These are phyloP conservation scores for Clavulina sp. DNA, from an alignment of 768 basidiomycete genomes.

Conservation along the genomic window DNA sequence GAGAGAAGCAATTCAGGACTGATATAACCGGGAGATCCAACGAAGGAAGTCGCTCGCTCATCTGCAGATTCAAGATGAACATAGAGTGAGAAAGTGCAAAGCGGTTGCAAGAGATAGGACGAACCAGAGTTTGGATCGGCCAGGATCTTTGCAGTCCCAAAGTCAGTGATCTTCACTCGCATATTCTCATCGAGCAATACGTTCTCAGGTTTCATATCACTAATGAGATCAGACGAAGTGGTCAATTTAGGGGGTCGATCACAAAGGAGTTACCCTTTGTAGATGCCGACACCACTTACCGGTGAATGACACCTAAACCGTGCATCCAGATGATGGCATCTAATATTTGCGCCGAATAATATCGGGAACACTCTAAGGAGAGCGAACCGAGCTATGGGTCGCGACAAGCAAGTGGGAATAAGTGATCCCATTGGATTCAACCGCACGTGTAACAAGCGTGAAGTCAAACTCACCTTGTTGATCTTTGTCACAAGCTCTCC, in stretches of 20 bases:
- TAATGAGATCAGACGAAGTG: background rate
- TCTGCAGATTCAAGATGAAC: background rate
- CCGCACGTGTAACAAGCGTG: constrained; percentile 1
- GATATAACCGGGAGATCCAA: constrained; percentile 82
- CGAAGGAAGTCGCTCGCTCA: constrained; percentile 43
- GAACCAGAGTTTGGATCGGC: constrained; percentile 13
- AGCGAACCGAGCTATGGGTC: constrained; percentile 56
- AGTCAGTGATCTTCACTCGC: constrained; percentile 90
- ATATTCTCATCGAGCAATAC: constrained; percentile 73
- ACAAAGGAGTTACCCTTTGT: background rate
- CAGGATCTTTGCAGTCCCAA: constrained; percentile 66
- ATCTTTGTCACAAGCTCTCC: constrained; percentile 25
- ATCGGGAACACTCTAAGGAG: constrained; percentile 52
- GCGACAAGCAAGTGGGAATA: too few relatives aligned
- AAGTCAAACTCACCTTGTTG: constrained; percentile 16
- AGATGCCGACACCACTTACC: constrained; percentile 17
- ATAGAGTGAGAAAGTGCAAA: background rate
- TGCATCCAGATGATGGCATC: constrained; percentile 88
- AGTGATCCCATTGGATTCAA: background rate
- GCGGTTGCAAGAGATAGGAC: background rate
- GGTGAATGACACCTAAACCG: constrained; percentile 73
- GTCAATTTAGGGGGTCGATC: background rate
- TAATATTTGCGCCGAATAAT: constrained; percentile 80
- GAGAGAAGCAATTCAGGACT: constrained; percentile 65
- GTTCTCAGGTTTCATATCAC: constrained; percentile 72